A percentile compares a stretch with the other conserved stretches of the same genome.
phyloP scores from a whole-genome alignment of 2,329 filamentous ascomycete species.

The Canariomyces notabilis region DNA sequence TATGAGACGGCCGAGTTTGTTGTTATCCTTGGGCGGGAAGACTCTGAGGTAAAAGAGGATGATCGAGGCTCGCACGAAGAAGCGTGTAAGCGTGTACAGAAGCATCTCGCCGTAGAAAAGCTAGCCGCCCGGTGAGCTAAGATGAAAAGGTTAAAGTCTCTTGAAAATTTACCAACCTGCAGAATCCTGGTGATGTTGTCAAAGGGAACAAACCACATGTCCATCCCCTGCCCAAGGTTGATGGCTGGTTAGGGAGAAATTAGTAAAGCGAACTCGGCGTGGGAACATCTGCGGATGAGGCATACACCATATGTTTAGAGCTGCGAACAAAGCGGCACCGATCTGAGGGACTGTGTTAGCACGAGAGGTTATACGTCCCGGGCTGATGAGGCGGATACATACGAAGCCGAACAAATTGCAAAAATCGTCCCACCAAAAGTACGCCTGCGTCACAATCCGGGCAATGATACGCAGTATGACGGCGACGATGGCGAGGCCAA shows the following conservation, averaged over 20 bases:
- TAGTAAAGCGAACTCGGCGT: no score
- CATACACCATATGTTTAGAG: slow-evolving; percentile 13
- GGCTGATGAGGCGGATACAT: not conserved
- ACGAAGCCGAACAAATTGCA: slow-evolving; percentile 21
- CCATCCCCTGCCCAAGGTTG: slow-evolving; percentile 41
- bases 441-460: slow-evolving; percentile 22
- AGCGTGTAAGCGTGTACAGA: slow-evolving; percentile 43
- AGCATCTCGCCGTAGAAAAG: slow-evolving; percentile 39
- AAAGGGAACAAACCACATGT: slow-evolving; percentile 45
- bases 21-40: slow-evolving; percentile 37
- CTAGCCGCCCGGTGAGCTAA: slow-evolving; percentile 24
- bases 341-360: not conserved
- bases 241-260: slow-evolving; percentile 6
- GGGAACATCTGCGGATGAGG: not conserved
- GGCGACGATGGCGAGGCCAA: slow-evolving; percentile 18
- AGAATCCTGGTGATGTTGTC: slow-evolving; percentile 39
- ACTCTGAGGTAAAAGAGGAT: slow-evolving; percentile 53
- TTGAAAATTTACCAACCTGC: slow-evolving; percentile 6
- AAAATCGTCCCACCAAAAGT: slow-evolving; percentile 26
- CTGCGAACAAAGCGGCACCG: slow-evolving; percentile 16
- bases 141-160: not conserved
- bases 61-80: slow-evolving; percentile 45
- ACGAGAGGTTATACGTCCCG: not conserved
- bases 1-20: slow-evolving; percentile 35
- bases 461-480: slow-evolving; percentile 20